Conservation (phyloP, 164 flowering plant genomes). For the grape (Vitis vinifera) region ASM3070453v1 NC_081816.1:643001-643500, state of each 20-base stretch:
- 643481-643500: constrained; percentile 99
- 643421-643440: constrained; percentile 98
- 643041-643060: constrained; percentile 59
- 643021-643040: constrained; percentile 66
- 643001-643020: constrained; percentile 26
- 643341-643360: neutral
- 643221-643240: neutral
- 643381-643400: constrained; percentile 96
- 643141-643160: neutral
- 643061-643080: constrained; percentile 49
- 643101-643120: neutral
- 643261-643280: neutral
- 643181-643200: neutral
- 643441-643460: constrained; percentile 88
- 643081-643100: constrained; percentile 43
- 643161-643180: neutral
- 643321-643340: neutral
- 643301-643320: too few species aligned
- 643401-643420: constrained; percentile 96
- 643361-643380: constrained; percentile 51
- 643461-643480: constrained; percentile 90
- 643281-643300: too few species aligned
- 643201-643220: too few species aligned
- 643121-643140: neutral
- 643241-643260: neutral